Percentiles rank a stretch among this genome's conserved stretches.
These are phyloP conservation scores for Acanthamoeba royreba DNA, from an alignment of 208 protist genomes.

Conservation along the genomic window DNA sequence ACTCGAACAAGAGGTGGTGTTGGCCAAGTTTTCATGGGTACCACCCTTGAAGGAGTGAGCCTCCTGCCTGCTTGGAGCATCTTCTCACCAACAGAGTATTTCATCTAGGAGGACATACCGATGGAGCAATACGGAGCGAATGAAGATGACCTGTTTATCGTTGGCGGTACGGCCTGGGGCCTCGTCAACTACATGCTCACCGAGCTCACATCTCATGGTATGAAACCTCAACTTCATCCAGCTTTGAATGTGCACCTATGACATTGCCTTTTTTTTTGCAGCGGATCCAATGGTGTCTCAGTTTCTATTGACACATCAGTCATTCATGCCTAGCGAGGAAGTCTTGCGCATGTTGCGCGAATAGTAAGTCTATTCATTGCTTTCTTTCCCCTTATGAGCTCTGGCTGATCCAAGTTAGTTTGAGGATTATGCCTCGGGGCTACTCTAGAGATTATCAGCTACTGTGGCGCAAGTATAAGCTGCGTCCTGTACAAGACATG, in stretches of 20 bases:
- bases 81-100: neutral
- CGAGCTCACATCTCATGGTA: neutral
- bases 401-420: neutral
- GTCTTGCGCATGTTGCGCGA: neutral
- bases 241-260: neutral
- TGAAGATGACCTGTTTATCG: neutral
- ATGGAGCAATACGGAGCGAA: neutral
- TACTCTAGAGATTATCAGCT: neutral
- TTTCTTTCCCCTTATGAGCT: too few relatives aligned
- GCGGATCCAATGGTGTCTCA: neutral
- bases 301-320: neutral
- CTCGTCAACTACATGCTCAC: slow-evolving; percentile 16
- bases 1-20: neutral
- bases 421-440: neutral
- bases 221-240: neutral
- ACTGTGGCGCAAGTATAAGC: neutral
- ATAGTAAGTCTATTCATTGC: neutral
- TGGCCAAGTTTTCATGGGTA: neutral
- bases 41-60: neutral
- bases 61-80: neutral
- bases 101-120: neutral
- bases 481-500: neutral
- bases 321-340: neutral
- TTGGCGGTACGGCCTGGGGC: neutral
- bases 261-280: neutral